phyloP scores from a whole-genome alignment of 169 alveolate genomes.

The Plasmodium coatneyi region DNA sequence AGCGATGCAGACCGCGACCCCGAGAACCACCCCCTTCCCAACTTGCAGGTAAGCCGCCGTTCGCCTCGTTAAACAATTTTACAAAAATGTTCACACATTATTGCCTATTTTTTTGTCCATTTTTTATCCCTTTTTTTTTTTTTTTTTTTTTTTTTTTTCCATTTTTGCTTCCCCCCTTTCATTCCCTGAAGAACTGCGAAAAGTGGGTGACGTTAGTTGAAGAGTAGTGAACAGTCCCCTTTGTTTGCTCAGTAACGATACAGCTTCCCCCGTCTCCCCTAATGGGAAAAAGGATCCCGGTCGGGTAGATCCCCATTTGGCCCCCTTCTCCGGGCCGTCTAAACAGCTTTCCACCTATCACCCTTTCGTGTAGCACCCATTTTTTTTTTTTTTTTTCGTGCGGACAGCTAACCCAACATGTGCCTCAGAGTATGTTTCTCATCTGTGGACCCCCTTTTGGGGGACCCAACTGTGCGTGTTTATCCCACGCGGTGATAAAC shows the following conservation, averaged over 20 bases:
- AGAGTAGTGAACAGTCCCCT: constrained; percentile 4
- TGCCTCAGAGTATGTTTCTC: background rate
- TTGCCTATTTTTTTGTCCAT: background rate
- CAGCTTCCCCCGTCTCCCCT: background rate
- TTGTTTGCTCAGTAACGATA: background rate
- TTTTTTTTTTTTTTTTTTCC: background rate
- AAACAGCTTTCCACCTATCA: background rate
- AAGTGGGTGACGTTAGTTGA: constrained; percentile 58
- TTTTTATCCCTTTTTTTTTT: background rate
- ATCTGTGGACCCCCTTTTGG: background rate
- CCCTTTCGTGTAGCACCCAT: background rate
- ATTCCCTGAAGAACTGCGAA: constrained; percentile 35
- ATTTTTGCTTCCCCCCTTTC: background rate
- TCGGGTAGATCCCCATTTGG: background rate
- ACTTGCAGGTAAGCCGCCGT: constrained; percentile 23
- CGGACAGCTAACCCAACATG: background rate
- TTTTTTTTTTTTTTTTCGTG: background rate
- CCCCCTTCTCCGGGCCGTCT: background rate
- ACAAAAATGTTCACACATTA: background rate
- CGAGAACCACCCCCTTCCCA: constrained; percentile 44
- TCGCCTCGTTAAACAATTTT: background rate
- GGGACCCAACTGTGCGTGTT: background rate
- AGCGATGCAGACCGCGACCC: constrained; percentile 47
- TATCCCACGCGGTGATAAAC: background rate
- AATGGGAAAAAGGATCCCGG: background rate